Evolutionary conservation across 352 stramenopile species (phyloP), one percentile per base, ranked within the genome.

Genomic region (Phytopythium mirpurense): DNA sequence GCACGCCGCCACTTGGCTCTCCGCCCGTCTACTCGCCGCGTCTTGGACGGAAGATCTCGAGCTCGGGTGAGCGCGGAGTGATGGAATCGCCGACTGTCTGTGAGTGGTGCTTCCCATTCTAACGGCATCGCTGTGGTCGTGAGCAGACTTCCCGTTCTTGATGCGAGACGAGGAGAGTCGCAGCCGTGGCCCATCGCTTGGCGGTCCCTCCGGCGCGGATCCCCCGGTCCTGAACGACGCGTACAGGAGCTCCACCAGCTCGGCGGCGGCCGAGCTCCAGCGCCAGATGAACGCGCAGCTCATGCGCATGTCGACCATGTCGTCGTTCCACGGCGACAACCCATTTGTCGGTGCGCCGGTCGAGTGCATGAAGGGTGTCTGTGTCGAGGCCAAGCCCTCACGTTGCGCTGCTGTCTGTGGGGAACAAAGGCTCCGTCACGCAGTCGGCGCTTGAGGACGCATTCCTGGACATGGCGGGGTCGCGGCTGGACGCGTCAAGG

Each of bases 391-490:
- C n/a, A n/a, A n/a, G n/a, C n/a, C n/a, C 24, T 34, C 19, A 46
- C 19, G 45, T 14, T 12, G 19, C 16, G 6, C 34, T 7, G n/a
- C 16, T 51, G 14, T 36, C 3, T 55, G 11, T 42, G 7, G 31
- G 10, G 21, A 21, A 19, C 9, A 11, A 24, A 68, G 74, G 60
- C 19, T 94, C 81, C 9, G 53, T 94, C 18, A 94, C 80, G 1
- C 83, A 92, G 51, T 94, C 83, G 5, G 81, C 81, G 14, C 65
- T 94, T 23, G 83, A 89, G 67, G 83, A 94, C 11, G 83, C 83
- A 11, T 92, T 94, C 45, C 62, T 94, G 26, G 83, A 94, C 45
- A 88, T 94, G 77, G 82, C 83, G 3, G 82, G 82, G 19, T 93
- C 82, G 0, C 75, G 78, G 3, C 61, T 93, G 34, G 82, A 93